Base-by-base conservation (phyloP, 352 stramenopile genomes). In the Albugo laibachii region DNA sequence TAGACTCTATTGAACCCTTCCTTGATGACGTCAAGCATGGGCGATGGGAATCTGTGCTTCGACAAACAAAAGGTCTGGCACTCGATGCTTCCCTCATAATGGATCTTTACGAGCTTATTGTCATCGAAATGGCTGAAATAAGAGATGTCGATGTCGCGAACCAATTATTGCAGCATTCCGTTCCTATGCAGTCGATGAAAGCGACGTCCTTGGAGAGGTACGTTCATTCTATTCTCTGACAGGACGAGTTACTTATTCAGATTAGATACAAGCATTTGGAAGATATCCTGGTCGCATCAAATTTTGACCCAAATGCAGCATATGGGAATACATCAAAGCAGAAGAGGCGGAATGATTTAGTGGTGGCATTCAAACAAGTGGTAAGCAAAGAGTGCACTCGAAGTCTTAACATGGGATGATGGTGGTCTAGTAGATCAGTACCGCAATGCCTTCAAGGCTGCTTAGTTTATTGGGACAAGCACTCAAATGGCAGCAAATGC, bases 91-190 rank as follows among this genome's bases (percentile, higher is more conserved):
- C 57, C 1, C 62, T 64, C 21, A 85, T 95, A 65, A 70, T 79
- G 52, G 80, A 83, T 21, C 59, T 96, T 12, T 95, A 95, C 55
- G 86, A 95, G 56, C 64, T 92, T 34, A 60, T 95, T 27, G 64
- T 68, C 16, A 55, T 92, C 1, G 86, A 95, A 50, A 76, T 96
- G 62, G 55, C 93, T 13, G 86, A 95, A 50, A 48, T 83, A 11
- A 66, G 80, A 11, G 77, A 86, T 53, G 55, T 61, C 14, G 75
- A 94, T 37, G 77, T 92, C 36, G 82, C 86, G 8, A 41, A 68
- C 48, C 58, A 75, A 46, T 53, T 87, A 45, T 64, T 87, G 36
- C 67, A 63, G 19, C 4, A 44, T n/a, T 16, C 45, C 43, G 45
- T 48, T 48, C 45, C n/a, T 18, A 48, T 16, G n/a, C 34, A 24